Conservation (phyloP, 179 eudicot species). For the Beta macrorhiza region DNA sequence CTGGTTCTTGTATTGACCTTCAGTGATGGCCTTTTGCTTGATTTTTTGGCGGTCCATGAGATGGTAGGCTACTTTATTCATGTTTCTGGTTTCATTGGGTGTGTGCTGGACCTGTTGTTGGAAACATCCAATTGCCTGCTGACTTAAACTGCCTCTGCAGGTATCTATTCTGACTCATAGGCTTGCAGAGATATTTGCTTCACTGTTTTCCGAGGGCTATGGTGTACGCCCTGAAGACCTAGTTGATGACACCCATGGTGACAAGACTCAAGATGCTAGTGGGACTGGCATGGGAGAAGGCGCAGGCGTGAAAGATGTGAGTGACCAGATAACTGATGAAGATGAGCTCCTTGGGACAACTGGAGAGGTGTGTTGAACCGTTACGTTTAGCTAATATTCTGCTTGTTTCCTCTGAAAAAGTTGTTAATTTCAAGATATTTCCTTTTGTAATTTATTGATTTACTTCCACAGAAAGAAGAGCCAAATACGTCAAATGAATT, state of each 20-base stretch:
- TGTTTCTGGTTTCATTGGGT: constrained; percentile 1
- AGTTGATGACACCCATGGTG: constrained; percentile 41
- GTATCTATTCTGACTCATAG: constrained; percentile 60
- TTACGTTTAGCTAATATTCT: not conserved
- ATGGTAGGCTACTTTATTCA: constrained; percentile 43
- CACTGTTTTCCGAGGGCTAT: constrained; percentile 78
- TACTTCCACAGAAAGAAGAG: constrained; percentile 52
- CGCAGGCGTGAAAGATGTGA: constrained; percentile 73
- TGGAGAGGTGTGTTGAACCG: constrained; percentile 54
- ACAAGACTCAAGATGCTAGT: constrained; percentile 59
- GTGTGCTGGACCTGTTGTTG: not conserved
- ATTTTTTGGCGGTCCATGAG: constrained; percentile 64
- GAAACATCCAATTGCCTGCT: constrained; percentile 7
- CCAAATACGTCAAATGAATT: constrained; percentile 45
- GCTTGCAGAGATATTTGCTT: constrained; percentile 68
- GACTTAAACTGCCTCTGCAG: constrained; percentile 35
- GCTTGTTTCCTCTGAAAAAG: not conserved
- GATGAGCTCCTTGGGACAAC: constrained; percentile 81
- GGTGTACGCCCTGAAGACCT: constrained; percentile 62
- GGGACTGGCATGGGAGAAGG: constrained; percentile 99
- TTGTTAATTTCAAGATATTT: too few species aligned
- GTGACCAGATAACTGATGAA: constrained; percentile 86
- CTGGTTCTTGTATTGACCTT: constrained; percentile 54
- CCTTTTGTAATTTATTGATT: not conserved
- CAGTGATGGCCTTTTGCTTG: constrained; percentile 62